Evolutionary conservation across 495 filamentous ascomycete species (phyloP).

Genomic region (Penicillium crystallinum): DNA sequence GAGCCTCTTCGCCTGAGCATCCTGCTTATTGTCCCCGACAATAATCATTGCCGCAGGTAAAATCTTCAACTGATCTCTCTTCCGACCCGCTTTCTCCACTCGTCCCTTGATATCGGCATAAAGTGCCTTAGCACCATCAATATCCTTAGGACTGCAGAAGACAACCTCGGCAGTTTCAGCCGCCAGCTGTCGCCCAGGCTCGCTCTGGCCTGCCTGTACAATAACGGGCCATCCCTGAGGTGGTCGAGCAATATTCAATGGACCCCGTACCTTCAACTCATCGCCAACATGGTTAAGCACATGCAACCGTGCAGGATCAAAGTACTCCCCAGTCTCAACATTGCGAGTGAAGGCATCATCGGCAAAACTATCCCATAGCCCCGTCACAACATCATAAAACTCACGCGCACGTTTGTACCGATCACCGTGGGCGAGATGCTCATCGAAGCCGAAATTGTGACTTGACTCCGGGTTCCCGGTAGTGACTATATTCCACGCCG

Average conservation of each 20-base stretch:
- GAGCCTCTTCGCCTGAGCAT: conserved; percentile 45
- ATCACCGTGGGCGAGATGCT: conserved; percentile 32
- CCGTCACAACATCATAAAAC: conserved; percentile 36
- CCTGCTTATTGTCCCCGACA: conserved; percentile 38
- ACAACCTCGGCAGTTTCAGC: conserved; percentile 53
- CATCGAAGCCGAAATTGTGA: conserved; percentile 33
- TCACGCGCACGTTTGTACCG: conserved; percentile 37
- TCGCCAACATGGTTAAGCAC: conserved; percentile 47
- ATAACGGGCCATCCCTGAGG: conserved; percentile 54
- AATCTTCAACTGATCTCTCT: conserved; percentile 45
- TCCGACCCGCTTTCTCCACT: conserved; percentile 37
- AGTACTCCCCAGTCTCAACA: conserved; percentile 42
- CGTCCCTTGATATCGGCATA: conserved; percentile 50
- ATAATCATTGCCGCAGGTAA: conserved; percentile 49
- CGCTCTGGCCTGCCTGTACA: conserved; percentile 51
- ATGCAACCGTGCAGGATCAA: conserved; percentile 46
- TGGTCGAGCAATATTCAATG: conserved; percentile 50
- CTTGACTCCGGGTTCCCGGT: conserved; percentile 36
- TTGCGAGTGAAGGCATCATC: conserved; percentile 50
- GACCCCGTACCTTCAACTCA: conserved; percentile 41
- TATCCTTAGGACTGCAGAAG: conserved; percentile 39
- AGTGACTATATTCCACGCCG: conserved; percentile 40
- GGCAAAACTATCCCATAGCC: conserved; percentile 50
- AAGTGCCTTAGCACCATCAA: conserved; percentile 44
- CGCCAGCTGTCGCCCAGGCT: conserved; percentile 48